Evolutionary conservation across 768 basidiomycete species (phyloP), one percentile per base, ranked within the genome.

Genomic region (Scleroderma citrinum): DNA sequence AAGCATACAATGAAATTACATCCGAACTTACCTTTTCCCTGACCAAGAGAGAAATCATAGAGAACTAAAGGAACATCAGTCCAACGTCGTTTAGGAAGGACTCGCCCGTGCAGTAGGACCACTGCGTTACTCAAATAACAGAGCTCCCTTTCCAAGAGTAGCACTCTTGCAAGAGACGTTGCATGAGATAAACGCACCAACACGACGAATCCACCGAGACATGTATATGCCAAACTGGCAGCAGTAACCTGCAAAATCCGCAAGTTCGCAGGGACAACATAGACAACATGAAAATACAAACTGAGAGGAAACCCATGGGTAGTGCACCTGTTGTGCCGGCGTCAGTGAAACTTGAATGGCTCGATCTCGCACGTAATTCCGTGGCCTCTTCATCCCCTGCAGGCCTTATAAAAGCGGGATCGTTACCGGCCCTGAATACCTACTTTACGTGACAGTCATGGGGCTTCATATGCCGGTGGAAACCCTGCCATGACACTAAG

Each of bases 31-130:
- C 88, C 71, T 72, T 83, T 67, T 96, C 90, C 67, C 88, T 89
- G 39, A 92, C 78, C 13, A 92, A 69, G 17, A 92, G 73, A 3
- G 91, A 91, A 31, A 88, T 70, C 76, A 91, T 78, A 24, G 88
- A 90, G 65, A 93, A 93, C 88, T 91, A 56, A 20, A 46, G 5
- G 35, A 16, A 43, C 20, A 24, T 16, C 7, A 19, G 41, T 8
- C n/a, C 17, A 14, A 30, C 20, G n/a, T 39, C 16, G 19, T 24
- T 36, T 10, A 5, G 14, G 12, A 10, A 41, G 24, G 23, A 21
- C 10, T 29, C 5, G 3, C 12, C 26, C 17, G 30, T 19, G 19
- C 12, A 31, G 29, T 10, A 5, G 12, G 1, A n/a, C n/a, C n/a
- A 5, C 34, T 19, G 45, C 26, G 5, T 29, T 29, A 29, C 13